These are phyloP conservation scores for Casuarina equisetifolia DNA, from an alignment of 306 rosid genomes.

Conservation along the genomic window DNA sequence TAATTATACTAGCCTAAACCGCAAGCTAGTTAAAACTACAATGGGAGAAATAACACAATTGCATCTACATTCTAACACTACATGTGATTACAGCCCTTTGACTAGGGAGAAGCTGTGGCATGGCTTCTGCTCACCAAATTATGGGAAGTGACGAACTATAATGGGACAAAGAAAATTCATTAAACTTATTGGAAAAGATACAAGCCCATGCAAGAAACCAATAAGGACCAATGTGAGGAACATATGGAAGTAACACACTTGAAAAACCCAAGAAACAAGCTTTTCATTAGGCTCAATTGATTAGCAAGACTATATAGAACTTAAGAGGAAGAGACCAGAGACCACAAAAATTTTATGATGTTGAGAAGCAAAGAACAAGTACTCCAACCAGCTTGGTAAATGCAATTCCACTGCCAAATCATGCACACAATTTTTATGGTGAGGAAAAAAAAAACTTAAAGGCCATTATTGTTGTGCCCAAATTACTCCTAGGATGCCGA, in stretches of 20 bases:
- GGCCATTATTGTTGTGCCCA: background rate
- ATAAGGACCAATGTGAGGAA: slow-evolving; percentile 88
- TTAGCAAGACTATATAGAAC: slow-evolving; percentile 15
- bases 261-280: slow-evolving; percentile 39
- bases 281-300: slow-evolving; percentile 13
- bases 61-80: no score
- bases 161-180: background rate
- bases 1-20: background rate
- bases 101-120: background rate
- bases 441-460: background rate
- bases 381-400: slow-evolving; percentile 95
- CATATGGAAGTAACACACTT: slow-evolving; percentile 97
- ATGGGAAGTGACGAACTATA: background rate
- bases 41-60: background rate
- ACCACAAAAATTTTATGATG: slow-evolving; percentile 95
- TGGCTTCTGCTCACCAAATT: background rate
- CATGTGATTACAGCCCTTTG: background rate
- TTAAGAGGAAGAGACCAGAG: slow-evolving; percentile 32
- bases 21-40: background rate
- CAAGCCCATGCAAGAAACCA: slow-evolving; percentile 96
- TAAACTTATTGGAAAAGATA: slow-evolving; percentile 84
- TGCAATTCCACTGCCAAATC: slow-evolving; percentile 78
- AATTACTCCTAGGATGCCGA: background rate
- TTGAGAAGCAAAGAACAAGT: slow-evolving; percentile 81
- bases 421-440: slow-evolving; percentile 19